Percentiles rank a stretch among this genome's conserved stretches.
Conservation (phyloP, 306 rosid genomes). For the Vigna angularis region DNA sequence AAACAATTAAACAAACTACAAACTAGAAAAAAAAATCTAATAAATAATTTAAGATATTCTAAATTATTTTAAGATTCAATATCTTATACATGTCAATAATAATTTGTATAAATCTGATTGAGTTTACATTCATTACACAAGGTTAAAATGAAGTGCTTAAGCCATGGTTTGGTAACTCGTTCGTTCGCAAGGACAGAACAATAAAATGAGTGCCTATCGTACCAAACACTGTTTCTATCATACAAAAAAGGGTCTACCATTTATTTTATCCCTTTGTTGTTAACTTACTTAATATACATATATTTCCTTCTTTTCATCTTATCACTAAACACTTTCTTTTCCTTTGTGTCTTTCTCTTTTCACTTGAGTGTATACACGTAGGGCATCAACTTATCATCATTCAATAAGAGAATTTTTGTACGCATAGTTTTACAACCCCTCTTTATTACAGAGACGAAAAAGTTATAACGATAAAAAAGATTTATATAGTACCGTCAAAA, state of each 20-base stretch:
- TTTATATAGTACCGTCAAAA: background rate
- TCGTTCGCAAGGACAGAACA: background rate
- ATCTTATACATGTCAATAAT: background rate
- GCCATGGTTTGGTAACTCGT: background rate
- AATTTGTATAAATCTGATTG: background rate
- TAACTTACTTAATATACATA: background rate
- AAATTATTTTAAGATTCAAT: background rate
- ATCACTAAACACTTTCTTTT: background rate
- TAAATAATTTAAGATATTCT: background rate
- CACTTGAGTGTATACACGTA: background rate
- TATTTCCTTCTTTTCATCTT: background rate
- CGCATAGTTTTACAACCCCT: background rate
- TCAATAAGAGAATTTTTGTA: background rate
- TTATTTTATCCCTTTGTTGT: background rate
- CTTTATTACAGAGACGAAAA: background rate
- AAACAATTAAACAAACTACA: background rate
- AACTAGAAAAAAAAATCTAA: too few relatives aligned
- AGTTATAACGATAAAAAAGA: background rate
- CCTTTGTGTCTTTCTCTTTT: background rate
- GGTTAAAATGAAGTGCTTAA: background rate
- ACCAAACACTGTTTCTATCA: background rate
- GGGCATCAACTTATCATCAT: background rate
- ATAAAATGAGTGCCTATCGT: background rate
- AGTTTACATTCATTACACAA: background rate
- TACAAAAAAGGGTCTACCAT: background rate